These are phyloP conservation scores for Saprolegnia parasitica DNA, from an alignment of 352 stramenopile species.

Conservation along the genomic window DNA sequence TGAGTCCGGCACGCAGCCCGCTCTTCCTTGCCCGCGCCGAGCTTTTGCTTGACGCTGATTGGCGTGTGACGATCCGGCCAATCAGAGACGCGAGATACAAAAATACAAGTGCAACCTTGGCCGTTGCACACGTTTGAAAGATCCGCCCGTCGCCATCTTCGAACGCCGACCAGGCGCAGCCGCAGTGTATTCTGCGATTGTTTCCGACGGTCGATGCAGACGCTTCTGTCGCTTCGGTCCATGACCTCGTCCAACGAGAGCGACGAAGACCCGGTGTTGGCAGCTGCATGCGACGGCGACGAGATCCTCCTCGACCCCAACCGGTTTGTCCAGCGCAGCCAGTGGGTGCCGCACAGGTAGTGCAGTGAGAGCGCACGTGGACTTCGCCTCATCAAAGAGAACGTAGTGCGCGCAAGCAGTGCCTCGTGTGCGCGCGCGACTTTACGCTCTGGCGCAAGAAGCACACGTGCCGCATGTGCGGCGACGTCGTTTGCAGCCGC, in stretches of 20 bases:
- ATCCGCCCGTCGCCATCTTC: constrained; percentile 9
- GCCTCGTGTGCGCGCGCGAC: constrained; percentile 62
- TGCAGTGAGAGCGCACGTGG: not conserved
- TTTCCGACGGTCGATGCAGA: not conserved
- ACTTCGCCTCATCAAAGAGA: not conserved
- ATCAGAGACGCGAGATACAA: not conserved
- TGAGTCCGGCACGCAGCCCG: no score
- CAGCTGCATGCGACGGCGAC: not conserved
- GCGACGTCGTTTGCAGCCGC: constrained; percentile 68
- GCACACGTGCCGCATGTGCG: constrained; percentile 78
- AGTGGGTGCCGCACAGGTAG: constrained; percentile 47
- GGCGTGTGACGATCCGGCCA: not conserved
- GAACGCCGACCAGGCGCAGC: not conserved
- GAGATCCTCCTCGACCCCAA: constrained; percentile 52
- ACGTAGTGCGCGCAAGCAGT: constrained; percentile 40
- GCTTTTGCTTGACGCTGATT: not conserved
- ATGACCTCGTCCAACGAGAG: not conserved
- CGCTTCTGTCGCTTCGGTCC: not conserved
- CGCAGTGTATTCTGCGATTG: not conserved
- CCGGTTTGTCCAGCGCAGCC: constrained; percentile 49
- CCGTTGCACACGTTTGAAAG: constrained; percentile 8
- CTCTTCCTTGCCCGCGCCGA: not conserved
- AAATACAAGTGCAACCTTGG: not conserved
- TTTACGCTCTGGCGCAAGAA: constrained; percentile 63
- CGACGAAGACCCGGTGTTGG: not conserved